Evolutionary conservation across 2,329 filamentous ascomycete species (phyloP).

Genomic region (Sarocladium brachiariae): DNA sequence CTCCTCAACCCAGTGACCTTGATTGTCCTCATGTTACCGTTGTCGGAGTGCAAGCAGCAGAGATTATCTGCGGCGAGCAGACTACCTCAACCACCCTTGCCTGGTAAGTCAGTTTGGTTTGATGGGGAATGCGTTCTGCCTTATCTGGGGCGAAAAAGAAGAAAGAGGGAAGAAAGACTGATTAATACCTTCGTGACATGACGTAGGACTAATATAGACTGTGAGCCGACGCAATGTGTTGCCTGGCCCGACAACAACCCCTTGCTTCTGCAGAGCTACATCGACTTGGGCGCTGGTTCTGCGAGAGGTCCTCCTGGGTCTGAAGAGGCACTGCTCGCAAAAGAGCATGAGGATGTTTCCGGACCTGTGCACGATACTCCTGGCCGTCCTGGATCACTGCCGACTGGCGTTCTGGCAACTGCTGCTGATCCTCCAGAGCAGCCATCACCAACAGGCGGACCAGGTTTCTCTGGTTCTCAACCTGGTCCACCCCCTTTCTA

Average conservation of each 20-base stretch:
- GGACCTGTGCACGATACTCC: too few relatives aligned
- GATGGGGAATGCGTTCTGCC: too few relatives aligned
- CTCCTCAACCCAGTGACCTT: neutral
- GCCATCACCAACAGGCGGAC: too few relatives aligned
- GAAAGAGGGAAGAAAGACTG: too few relatives aligned
- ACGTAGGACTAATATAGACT: neutral
- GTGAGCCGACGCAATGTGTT: neutral
- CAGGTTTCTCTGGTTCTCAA: too few relatives aligned
- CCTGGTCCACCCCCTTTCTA: too few relatives aligned
- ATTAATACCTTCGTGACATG: neutral
- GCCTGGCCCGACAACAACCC: neutral
- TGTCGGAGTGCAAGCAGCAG: neutral
- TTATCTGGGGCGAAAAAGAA: too few relatives aligned
- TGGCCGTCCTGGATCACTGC: too few relatives aligned
- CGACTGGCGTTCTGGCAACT: too few relatives aligned
- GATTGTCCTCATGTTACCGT: neutral
- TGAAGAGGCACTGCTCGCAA: neutral
- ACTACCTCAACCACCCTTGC: neutral
- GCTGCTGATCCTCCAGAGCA: too few relatives aligned
- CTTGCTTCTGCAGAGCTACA: neutral
- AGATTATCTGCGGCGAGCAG: neutral
- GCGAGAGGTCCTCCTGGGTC: neutral
- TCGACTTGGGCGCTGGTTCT: neutral
- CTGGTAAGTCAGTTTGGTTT: neutral
- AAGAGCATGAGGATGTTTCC: too few relatives aligned